Percentiles rank a stretch among this genome's conserved stretches.
phyloP scores from a whole-genome alignment of 2,329 filamentous ascomycete species.

The Purpureocillium takamizusanense region DNA sequence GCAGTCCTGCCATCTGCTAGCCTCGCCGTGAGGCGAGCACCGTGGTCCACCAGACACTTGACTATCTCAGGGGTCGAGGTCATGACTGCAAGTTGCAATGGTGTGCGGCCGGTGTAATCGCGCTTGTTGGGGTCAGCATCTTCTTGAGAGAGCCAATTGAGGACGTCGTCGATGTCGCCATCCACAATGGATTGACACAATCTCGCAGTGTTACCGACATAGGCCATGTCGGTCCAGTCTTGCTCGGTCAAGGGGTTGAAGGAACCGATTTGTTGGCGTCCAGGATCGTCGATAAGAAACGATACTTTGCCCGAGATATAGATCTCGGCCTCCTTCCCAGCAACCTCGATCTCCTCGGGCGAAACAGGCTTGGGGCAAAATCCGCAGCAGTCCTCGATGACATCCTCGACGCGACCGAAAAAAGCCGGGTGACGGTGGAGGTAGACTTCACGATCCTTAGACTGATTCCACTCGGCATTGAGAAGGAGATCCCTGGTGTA shows the following conservation, averaged over 20 bases:
- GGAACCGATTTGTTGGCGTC: conserved; percentile 59
- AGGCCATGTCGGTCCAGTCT: conserved; percentile 89
- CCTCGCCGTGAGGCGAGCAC: conserved; percentile 63
- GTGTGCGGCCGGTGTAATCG: conserved; percentile 71
- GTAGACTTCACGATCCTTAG: conserved; percentile 64
- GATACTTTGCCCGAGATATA: conserved; percentile 66
- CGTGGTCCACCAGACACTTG: conserved; percentile 59
- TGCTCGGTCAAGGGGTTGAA: conserved; percentile 76
- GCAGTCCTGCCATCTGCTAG: conserved; percentile 74
- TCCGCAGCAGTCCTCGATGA: conserved; percentile 75
- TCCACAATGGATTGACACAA: conserved; percentile 78
- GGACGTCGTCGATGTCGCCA: conserved; percentile 58
- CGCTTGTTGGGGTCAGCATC: conserved; percentile 62
- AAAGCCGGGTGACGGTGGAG: conserved; percentile 81
- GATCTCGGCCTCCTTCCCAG: conserved; percentile 63
- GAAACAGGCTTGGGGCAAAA: conserved; percentile 63
- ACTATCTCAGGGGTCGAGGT: conserved; percentile 63
- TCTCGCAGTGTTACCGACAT: conserved; percentile 67
- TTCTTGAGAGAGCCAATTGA: conserved; percentile 61
- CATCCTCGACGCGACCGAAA: conserved; percentile 66
- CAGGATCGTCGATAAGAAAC: conserved; percentile 75
- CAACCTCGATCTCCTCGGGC: conserved; percentile 60
- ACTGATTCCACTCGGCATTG: conserved; percentile 80
- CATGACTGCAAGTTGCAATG: conserved; percentile 67
- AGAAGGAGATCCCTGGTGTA: conserved; percentile 75